Conservation (phyloP, 306 rosid species). For the Mucuna pruriens region DNA sequence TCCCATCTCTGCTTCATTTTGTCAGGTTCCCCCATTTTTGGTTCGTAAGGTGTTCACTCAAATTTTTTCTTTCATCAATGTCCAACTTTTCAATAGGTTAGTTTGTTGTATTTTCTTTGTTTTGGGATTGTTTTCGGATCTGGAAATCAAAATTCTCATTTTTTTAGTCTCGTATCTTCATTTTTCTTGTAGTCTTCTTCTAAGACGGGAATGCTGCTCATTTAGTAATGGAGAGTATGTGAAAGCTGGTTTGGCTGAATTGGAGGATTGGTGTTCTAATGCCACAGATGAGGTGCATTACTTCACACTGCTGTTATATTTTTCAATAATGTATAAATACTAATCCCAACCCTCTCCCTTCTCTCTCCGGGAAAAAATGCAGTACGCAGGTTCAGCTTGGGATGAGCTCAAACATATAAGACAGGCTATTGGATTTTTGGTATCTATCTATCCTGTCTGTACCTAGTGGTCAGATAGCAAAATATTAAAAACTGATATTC, state of each 20-base stretch:
- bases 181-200: constrained; percentile 78
- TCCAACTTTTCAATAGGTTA: constrained; percentile 95
- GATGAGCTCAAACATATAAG: constrained; percentile 96
- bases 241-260: constrained; percentile 95
- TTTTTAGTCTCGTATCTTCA: not conserved
- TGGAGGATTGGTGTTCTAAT: constrained; percentile 90
- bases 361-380: constrained; percentile 18
- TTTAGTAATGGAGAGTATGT: constrained; percentile 99
- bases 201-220: constrained; percentile 98
- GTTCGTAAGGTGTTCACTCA: constrained; percentile 98
- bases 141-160: not conserved
- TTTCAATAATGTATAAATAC: constrained; percentile 24
- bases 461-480: constrained; percentile 1
- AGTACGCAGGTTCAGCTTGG: constrained; percentile 90
- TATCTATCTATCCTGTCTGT: constrained; percentile 40
- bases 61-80: constrained; percentile 83
- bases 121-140: constrained; percentile 7
- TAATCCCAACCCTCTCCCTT: constrained; percentile 16
- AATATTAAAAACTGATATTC: constrained; percentile 30
- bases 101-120: constrained; percentile 30
- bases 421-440: constrained; percentile 99
- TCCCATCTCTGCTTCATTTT: constrained; percentile 33
- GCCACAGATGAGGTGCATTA: constrained; percentile 88
- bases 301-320: constrained; percentile 3
- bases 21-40: constrained; percentile 62